Evolutionary conservation across 306 rosid species (phyloP).

Genomic region (Abrus precatorius): DNA sequence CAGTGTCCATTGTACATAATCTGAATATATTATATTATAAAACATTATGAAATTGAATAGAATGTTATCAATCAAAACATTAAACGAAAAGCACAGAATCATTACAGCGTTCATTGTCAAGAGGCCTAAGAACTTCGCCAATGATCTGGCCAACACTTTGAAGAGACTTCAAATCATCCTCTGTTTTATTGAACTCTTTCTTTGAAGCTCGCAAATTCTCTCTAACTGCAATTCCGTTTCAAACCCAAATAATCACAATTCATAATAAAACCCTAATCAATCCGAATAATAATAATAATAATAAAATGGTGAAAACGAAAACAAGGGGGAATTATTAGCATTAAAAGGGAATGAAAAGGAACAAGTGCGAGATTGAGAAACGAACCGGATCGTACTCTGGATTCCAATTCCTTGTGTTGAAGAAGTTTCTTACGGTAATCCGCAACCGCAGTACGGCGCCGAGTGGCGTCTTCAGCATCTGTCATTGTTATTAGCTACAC

Average conservation of each 20-base stretch:
- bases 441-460: slow-evolving; percentile 64
- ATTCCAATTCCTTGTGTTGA: slow-evolving; percentile 78
- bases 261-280: slow-evolving; percentile 21
- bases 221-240: slow-evolving; percentile 68
- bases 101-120: slow-evolving; percentile 92
- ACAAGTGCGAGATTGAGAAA: neutral
- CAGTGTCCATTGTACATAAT: neutral
- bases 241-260: slow-evolving; percentile 16
- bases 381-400: slow-evolving; percentile 74
- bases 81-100: slow-evolving; percentile 24
- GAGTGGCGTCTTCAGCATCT: slow-evolving; percentile 65
- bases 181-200: slow-evolving; percentile 93
- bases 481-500: slow-evolving; percentile 43
- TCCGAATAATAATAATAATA: neutral
- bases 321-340: neutral
- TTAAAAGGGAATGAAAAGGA: neutral
- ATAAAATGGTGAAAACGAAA: neutral
- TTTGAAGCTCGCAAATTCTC: slow-evolving; percentile 79
- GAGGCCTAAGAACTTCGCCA: slow-evolving; percentile 98
- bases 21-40: neutral
- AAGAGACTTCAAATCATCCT: slow-evolving; percentile 96
- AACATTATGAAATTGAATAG: neutral
- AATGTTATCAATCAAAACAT: neutral
- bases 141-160: slow-evolving; percentile 97
- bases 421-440: slow-evolving; percentile 76